Percentiles rank a stretch among this genome's conserved stretches.
These are phyloP conservation scores for Cladophialophora exuberans DNA, from an alignment of 2,329 filamentous ascomycete genomes.

Conservation along the genomic window DNA sequence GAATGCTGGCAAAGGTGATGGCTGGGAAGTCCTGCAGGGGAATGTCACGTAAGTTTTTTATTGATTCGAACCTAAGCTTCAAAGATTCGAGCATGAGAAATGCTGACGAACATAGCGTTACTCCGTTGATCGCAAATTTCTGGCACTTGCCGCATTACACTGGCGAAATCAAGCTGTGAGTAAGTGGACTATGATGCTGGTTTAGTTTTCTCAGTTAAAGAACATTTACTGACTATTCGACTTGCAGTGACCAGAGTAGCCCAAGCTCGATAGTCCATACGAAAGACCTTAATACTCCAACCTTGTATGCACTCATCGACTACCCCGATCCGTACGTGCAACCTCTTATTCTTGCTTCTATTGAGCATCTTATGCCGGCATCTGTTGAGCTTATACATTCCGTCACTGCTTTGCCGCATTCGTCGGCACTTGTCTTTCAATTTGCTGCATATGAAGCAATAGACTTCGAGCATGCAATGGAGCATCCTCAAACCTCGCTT, in stretches of 20 bases:
- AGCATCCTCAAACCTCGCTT: constrained; percentile 64
- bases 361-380: constrained; percentile 63
- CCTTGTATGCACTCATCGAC: constrained; percentile 72
- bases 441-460: constrained; percentile 85
- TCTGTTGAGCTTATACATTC: constrained; percentile 60
- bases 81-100: not conserved
- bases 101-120: constrained; percentile 64
- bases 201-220: not conserved
- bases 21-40: constrained; percentile 87
- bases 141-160: constrained; percentile 71
- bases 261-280: not conserved
- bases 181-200: constrained; percentile 40
- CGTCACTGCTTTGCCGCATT: constrained; percentile 51
- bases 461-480: constrained; percentile 76
- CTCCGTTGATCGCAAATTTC: constrained; percentile 89
- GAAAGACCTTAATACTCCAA: constrained; percentile 15
- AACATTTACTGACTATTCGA: constrained; percentile 4
- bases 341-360: constrained; percentile 75
- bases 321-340: constrained; percentile 92
- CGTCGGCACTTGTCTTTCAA: constrained; percentile 65
- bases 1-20: constrained; percentile 77
- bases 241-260: constrained; percentile 15
- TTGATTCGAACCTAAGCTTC: no score
- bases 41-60: constrained; percentile 69
- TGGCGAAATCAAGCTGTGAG: constrained; percentile 82